Conservation (phyloP, 2,329 filamentous ascomycete genomes). For the Microthyrium microscopicum region DNA sequence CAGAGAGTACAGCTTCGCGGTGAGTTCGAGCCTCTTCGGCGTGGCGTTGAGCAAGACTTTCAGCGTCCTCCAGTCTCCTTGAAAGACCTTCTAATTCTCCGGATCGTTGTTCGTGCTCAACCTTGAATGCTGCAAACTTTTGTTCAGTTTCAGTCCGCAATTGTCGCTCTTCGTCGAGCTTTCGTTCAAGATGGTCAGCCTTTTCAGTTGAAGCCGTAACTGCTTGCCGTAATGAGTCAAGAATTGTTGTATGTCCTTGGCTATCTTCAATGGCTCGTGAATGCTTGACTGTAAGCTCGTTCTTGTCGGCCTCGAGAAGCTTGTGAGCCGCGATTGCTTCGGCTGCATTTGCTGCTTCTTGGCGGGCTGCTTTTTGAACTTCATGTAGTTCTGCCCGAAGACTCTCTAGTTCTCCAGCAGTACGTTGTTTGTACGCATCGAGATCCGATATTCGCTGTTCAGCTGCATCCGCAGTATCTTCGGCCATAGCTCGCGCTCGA, state of each 20-base stretch:
- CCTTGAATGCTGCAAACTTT: conserved; percentile 58
- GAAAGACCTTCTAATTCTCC: conserved; percentile 60
- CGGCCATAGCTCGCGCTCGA: conserved; percentile 64
- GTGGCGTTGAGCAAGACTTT: conserved; percentile 76
- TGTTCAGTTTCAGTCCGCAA: conserved; percentile 58
- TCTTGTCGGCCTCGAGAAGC: conserved; percentile 71
- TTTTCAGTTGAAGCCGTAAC: conserved; percentile 67
- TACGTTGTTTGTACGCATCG: conserved; percentile 68
- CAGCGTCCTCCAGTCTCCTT: conserved; percentile 64
- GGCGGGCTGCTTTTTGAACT: conserved; percentile 58
- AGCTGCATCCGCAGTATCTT: conserved; percentile 70
- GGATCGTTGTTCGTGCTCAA: conserved; percentile 67
- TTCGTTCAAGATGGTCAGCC: conserved; percentile 57
- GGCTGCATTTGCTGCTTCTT: conserved; percentile 60
- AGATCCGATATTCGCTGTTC: conserved; percentile 72
- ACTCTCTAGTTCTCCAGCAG: conserved; percentile 68
- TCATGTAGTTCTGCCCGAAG: conserved; percentile 74
- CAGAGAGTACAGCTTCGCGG: conserved; percentile 63
- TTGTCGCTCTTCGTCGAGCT: conserved; percentile 68
- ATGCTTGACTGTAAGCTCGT: conserved; percentile 54
- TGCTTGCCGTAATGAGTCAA: conserved; percentile 61
- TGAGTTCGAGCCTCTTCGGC: conserved; percentile 77
- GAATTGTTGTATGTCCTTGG: conserved; percentile 51
- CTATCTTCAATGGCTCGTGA: conserved; percentile 49
- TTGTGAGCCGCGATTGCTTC: conserved; percentile 62